Evolutionary conservation across 108 stramenopile species (phyloP), one percentile per base, ranked within the genome.

Genomic region (Cyclotella atomus): DNA sequence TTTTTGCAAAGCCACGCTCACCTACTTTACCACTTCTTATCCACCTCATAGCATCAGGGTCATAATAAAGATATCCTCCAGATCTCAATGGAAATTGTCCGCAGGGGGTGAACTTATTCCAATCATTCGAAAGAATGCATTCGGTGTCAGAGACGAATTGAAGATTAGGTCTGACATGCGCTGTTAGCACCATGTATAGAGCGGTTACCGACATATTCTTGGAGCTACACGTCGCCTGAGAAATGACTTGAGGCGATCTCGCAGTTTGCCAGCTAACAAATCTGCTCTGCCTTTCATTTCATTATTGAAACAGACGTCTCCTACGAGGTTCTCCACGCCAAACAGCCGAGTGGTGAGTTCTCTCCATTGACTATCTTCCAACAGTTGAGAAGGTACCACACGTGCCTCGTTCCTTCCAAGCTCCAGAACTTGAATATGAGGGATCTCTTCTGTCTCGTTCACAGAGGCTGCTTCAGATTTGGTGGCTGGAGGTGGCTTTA

Each of bases 141-240:
- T 55, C 38, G 7, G 52, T 19, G 4, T 54, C 34, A 29, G 35
- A 52, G 36, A 68, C 34, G 53, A 28, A 68, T 19, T 52, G 32
- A 23, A 68, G 34, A 55, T 68, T 54, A 16, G 54, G 17, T 23
- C 55, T 68, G 25, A 21, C 35, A 21, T 61, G 35, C 15, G 35
- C 27, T 4, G 35, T 16, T 16, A 61, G 8, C 10, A 49, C 46
- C 53, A 68, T 68, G 68, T 50, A 36, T 41, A 54, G 33, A 25
- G 68, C 68, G 14, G 55, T 54, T 20, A 55, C 68, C 2, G 54
- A 32, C 17, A 68, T 17, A 55, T 68, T 68, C 38, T 55, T 68
- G 0, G 27, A 38, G 7, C 53, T 54, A 49, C 38, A 15, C 33
- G 35, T 16, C 20, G 33, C 5, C 36, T 54, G 20, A 55, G 2